These are phyloP conservation scores for Penicillium desertorum DNA, from an alignment of 495 filamentous ascomycete genomes.

Conservation along the genomic window DNA sequence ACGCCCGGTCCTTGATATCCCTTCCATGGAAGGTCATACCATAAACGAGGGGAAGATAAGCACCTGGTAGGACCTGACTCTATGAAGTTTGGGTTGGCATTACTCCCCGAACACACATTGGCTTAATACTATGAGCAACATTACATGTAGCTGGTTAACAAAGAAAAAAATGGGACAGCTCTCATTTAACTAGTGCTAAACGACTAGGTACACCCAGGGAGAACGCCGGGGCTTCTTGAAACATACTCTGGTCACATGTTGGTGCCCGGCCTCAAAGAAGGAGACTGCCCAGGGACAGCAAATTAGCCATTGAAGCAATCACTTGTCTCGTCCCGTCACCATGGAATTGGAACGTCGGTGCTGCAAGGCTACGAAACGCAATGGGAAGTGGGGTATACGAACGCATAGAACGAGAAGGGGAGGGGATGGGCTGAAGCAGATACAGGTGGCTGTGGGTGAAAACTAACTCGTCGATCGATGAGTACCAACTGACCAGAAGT, in stretches of 20 bases:
- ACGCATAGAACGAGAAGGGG: neutral
- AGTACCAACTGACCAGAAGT: neutral
- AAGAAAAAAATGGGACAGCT: neutral
- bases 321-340: neutral
- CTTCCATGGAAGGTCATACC: neutral
- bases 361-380: neutral
- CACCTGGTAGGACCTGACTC: neutral
- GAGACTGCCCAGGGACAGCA: neutral
- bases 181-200: constrained; percentile 1
- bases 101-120: neutral
- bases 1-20: constrained; percentile 42
- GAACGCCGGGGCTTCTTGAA: neutral
- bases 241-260: constrained; percentile 1
- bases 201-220: neutral
- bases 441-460: neutral
- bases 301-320: neutral
- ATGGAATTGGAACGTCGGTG: constrained; percentile 1
- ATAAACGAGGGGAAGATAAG: neutral
- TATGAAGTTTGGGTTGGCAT: neutral
- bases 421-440: neutral
- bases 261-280: neutral
- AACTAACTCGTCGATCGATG: neutral
- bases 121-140: neutral
- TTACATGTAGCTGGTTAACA: neutral
- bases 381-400: neutral